Percentiles rank a stretch among this genome's conserved stretches.
Evolutionary conservation across 2,329 filamentous ascomycete species (phyloP).

Genomic region (Microthyrium microscopicum): DNA sequence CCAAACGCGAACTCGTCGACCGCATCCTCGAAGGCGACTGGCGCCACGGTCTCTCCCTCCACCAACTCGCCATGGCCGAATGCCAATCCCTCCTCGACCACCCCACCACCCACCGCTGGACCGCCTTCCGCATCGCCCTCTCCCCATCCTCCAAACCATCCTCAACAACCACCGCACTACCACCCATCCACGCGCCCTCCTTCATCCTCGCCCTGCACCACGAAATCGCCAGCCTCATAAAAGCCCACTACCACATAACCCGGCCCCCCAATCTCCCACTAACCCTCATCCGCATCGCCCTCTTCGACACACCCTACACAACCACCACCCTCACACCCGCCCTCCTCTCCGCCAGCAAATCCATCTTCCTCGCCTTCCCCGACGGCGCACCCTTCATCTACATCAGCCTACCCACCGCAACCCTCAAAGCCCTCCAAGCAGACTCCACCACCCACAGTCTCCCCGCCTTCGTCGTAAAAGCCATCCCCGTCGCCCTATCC

Average conservation of each 20-base stretch:
- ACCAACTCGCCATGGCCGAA: slow-evolving; percentile 38
- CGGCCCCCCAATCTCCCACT: slow-evolving; percentile 53
- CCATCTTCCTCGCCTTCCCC: slow-evolving; percentile 69
- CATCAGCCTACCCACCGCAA: slow-evolving; percentile 31
- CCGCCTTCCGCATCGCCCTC: slow-evolving; percentile 29
- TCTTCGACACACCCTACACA: slow-evolving; percentile 68
- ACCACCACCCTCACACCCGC: slow-evolving; percentile 18
- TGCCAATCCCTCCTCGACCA: slow-evolving; percentile 37
- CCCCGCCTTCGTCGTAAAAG: slow-evolving; percentile 49
- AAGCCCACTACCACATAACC: slow-evolving; percentile 68
- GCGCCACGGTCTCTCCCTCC: slow-evolving; percentile 36
- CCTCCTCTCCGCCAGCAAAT: slow-evolving; percentile 27
- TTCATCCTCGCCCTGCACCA: slow-evolving; percentile 62
- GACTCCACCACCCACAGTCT: slow-evolving; percentile 6
- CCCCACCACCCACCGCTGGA: slow-evolving; percentile 34
- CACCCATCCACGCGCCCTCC: slow-evolving; percentile 63
- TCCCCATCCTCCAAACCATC: too few relatives aligned
- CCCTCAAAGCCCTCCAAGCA: slow-evolving; percentile 16
- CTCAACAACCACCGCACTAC: slow-evolving; percentile 21
- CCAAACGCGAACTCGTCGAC: slow-evolving; percentile 37
- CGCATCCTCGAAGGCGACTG: slow-evolving; percentile 41
- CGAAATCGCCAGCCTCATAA: slow-evolving; percentile 61
- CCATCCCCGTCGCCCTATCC: slow-evolving; percentile 69
- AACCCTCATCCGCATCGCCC: slow-evolving; percentile 60
- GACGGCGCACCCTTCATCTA: slow-evolving; percentile 65